These are phyloP conservation scores for Lactifluus hygrophoroides DNA, from an alignment of 768 basidiomycete genomes.

Conservation along the genomic window DNA sequence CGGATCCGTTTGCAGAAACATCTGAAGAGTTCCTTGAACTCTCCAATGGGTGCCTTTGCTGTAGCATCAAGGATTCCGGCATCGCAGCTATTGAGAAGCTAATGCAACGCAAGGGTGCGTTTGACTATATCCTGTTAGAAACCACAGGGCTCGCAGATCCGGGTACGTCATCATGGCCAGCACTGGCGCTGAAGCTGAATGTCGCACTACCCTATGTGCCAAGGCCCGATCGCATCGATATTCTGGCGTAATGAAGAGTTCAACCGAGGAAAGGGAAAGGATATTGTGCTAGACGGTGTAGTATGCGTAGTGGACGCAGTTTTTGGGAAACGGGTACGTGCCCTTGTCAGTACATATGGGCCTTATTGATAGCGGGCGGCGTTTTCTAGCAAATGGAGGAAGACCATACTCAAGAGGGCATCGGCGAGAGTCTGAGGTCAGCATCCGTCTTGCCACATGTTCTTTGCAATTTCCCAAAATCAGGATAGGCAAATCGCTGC, in stretches of 20 bases:
- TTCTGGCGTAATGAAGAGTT: slow-evolving; percentile 87
- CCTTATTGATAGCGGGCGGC: not conserved
- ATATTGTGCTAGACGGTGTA: slow-evolving; percentile 79
- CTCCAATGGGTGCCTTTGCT: slow-evolving; percentile 96
- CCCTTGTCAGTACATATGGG: no score
- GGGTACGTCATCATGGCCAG: slow-evolving; percentile 35
- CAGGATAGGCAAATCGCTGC: slow-evolving; percentile 80
- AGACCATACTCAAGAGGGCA: slow-evolving; percentile 52
- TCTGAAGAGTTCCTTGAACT: slow-evolving; percentile 88
- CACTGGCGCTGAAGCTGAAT: not conserved
- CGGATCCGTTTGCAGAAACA: slow-evolving; percentile 51
- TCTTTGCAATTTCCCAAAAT: not conserved
- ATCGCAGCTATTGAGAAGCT: slow-evolving; percentile 90
- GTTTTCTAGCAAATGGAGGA: slow-evolving; percentile 73
- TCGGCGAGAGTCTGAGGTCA: slow-evolving; percentile 77
- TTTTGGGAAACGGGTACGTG: slow-evolving; percentile 53
- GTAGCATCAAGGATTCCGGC: slow-evolving; percentile 92
- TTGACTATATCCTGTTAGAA: slow-evolving; percentile 94
- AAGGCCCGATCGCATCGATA: slow-evolving; percentile 79
- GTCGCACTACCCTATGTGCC: not conserved
- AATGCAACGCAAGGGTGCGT: slow-evolving; percentile 76
- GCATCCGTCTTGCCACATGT: slow-evolving; percentile 5
- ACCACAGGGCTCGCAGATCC: slow-evolving; percentile 96
- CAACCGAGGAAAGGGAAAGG: slow-evolving; percentile 52
- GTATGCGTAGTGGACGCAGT: slow-evolving; percentile 88